A percentile compares a stretch with the other conserved stretches of the same genome.
phyloP scores from a whole-genome alignment of 345 rosid genomes.

The Sisymbrium altissimum region DNA sequence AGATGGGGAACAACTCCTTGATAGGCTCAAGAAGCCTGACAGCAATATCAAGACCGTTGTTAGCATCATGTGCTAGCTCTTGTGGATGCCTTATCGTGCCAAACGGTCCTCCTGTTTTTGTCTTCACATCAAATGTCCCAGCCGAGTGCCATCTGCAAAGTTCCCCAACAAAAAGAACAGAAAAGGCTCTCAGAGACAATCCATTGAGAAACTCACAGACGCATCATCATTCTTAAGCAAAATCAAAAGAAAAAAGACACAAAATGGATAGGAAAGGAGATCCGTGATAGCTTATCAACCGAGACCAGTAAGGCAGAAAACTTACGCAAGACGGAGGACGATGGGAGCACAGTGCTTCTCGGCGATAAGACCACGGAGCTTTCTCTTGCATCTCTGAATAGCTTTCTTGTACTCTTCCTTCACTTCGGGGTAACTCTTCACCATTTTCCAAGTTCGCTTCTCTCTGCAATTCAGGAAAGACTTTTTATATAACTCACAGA shows the following conservation, averaged over 20 bases:
- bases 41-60: conserved; percentile 91
- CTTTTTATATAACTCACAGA: neutral
- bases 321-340: conserved; percentile 80
- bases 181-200: neutral
- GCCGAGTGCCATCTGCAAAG: conserved; percentile 86
- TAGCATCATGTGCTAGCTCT: conserved; percentile 74
- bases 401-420: conserved; percentile 72
- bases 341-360: conserved; percentile 90
- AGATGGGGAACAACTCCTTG: conserved; percentile 60
- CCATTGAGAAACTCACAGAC: neutral
- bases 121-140: conserved; percentile 68
- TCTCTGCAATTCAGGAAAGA: neutral
- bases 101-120: conserved; percentile 86
- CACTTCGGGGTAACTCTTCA: conserved; percentile 64
- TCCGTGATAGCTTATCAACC: no score
- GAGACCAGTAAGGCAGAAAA: neutral
- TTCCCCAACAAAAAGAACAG: neutral
- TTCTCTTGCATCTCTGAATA: conserved; percentile 60
- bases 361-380: conserved; percentile 76
- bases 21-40: conserved; percentile 69
- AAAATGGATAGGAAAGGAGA: neutral
- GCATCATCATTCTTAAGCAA: neutral
- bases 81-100: conserved; percentile 72
- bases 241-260: neutral
- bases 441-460: conserved; percentile 10